phyloP scores from a whole-genome alignment of 495 filamentous ascomycete species.

The Massariosphaeria phaeospora region DNA sequence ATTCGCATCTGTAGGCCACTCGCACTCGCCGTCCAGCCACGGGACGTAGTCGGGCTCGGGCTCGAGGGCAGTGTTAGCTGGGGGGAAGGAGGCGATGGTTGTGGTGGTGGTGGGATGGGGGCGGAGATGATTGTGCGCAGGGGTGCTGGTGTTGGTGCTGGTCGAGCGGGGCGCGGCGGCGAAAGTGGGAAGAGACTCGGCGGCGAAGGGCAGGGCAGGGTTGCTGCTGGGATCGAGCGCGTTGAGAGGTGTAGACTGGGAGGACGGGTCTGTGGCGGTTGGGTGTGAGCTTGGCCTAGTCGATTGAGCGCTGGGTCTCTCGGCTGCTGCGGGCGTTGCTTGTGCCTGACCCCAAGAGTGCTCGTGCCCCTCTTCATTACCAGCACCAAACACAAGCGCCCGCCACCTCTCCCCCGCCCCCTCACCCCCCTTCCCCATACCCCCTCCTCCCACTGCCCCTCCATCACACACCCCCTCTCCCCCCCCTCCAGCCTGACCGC shows the following conservation, averaged over 20 bases:
- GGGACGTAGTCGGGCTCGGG: constrained; percentile 26
- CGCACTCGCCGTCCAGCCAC: constrained; percentile 40
- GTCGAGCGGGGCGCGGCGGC: too few relatives aligned
- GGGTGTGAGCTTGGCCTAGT: too few relatives aligned
- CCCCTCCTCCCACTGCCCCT: constrained; percentile 35
- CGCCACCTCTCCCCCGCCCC: constrained; percentile 43
- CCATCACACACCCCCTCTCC: constrained; percentile 44
- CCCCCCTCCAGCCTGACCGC: constrained; percentile 36
- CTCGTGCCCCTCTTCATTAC: background rate
- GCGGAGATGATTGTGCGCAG: too few relatives aligned
- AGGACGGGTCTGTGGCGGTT: too few relatives aligned
- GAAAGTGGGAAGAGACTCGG: too few relatives aligned
- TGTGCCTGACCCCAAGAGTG: constrained; percentile 4
- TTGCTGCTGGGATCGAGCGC: too few relatives aligned
- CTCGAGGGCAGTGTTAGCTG: constrained; percentile 6
- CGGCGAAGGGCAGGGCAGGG: too few relatives aligned
- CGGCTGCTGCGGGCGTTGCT: constrained; percentile 1
- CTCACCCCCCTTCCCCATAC: constrained; percentile 33
- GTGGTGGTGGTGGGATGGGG: too few relatives aligned
- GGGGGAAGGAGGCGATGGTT: background rate
- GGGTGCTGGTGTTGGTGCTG: too few relatives aligned
- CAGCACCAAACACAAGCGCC: constrained; percentile 38
- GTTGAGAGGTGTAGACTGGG: too few relatives aligned
- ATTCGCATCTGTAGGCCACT: constrained; percentile 24
- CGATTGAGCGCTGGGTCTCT: too few relatives aligned